phyloP scores from a whole-genome alignment of 2,329 filamentous ascomycete species.

The Fusarium euwallaceae region DNA sequence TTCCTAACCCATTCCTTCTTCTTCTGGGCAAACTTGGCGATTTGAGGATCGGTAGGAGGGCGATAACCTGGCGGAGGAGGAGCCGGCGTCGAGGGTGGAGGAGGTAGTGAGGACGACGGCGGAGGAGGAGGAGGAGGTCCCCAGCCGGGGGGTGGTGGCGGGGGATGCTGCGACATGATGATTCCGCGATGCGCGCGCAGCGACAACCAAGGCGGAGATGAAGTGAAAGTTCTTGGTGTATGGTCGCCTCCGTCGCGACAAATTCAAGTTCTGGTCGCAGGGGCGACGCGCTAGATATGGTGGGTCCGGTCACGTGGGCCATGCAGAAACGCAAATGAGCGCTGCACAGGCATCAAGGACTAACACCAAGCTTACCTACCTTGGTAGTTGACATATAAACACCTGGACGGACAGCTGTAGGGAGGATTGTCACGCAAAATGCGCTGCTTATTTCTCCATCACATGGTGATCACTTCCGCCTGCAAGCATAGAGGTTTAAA shows the following conservation, averaged over 20 bases:
- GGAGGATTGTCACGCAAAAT: background rate
- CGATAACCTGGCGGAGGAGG: constrained; percentile 90
- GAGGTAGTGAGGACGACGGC: constrained; percentile 68
- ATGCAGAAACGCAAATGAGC: background rate
- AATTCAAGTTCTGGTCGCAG: constrained; percentile 49
- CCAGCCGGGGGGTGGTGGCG: constrained; percentile 71
- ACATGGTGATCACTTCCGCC: background rate
- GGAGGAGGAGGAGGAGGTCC: constrained; percentile 70
- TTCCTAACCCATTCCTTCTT: constrained; percentile 98
- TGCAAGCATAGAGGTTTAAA: background rate
- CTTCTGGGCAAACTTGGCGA: constrained; percentile 97
- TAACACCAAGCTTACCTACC: background rate
- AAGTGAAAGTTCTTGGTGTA: constrained; percentile 38
- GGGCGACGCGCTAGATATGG: constrained; percentile 38
- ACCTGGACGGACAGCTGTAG: background rate
- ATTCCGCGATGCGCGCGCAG: constrained; percentile 47
- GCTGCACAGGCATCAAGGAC: background rate
- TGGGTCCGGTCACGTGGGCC: constrained; percentile 44
- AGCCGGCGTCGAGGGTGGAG: constrained; percentile 68
- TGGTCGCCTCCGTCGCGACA: constrained; percentile 50
- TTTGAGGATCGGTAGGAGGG: constrained; percentile 83
- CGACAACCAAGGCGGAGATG: constrained; percentile 49
- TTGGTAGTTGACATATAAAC: background rate
- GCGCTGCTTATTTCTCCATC: background rate
- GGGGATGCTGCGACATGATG: constrained; percentile 68